Percentiles rank a stretch among this genome's conserved stretches.
These are phyloP conservation scores for Fagus sylvatica DNA, from an alignment of 306 rosid genomes.

Conservation along the genomic window DNA sequence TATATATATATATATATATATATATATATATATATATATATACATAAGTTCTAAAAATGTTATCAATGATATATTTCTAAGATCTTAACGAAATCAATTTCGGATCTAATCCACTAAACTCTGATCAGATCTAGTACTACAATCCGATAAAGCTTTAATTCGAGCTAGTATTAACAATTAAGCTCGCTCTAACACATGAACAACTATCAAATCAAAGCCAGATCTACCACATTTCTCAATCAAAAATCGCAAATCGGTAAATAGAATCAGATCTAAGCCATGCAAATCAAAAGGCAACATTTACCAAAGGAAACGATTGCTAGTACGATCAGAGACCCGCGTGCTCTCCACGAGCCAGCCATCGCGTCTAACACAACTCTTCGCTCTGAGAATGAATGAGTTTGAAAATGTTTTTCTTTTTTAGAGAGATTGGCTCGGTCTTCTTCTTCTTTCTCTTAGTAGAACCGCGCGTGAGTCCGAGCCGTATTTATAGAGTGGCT, in stretches of 20 bases:
- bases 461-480: conserved; percentile 21
- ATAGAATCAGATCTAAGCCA: conserved; percentile 42
- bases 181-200: no score
- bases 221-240: conserved; percentile 36
- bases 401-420: not conserved
- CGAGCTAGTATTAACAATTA: no score
- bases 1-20: no score
- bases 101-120: conserved; percentile 4
- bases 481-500: conserved; percentile 33
- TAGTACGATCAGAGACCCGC: conserved; percentile 56
- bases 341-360: conserved; percentile 73
- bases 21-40: no score
- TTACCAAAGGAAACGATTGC: conserved; percentile 76
- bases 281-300: not conserved
- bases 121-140: conserved; percentile 2
- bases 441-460: not conserved
- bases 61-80: not conserved
- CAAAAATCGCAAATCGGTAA: not conserved
- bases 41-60: no score
- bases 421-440: not conserved
- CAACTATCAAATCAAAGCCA: not conserved
- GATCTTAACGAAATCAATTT: not conserved
- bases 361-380: conserved; percentile 27
- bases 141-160: no score
- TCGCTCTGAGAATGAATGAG: not conserved